Conservation (phyloP, 371 early-diverging fungal genomes). For the Mucor lusitanicus region DNA sequence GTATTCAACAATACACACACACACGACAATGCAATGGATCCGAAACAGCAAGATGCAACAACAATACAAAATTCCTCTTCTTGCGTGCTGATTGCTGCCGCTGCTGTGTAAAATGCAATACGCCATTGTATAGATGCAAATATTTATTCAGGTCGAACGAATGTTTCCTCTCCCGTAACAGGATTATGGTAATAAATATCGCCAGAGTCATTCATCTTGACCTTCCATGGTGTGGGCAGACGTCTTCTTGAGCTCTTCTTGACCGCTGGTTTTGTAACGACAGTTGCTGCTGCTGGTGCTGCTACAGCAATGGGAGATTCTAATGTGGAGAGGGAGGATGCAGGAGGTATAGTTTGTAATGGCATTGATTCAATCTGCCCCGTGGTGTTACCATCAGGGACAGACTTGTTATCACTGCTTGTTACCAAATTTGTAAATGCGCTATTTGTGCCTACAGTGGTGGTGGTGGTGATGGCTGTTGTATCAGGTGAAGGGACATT, state of each 20-base stretch:
- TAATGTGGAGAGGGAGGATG: not conserved
- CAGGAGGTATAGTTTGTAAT: not conserved
- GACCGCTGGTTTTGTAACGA: not conserved
- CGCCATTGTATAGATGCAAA: not conserved
- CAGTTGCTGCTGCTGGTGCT: no score
- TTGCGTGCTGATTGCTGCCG: no score
- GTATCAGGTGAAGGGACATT: not conserved
- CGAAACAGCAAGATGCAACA: no score
- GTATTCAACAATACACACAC: no score
- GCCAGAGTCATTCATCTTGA: slow-evolving; percentile 12
- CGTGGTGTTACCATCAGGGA: not conserved
- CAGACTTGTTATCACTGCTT: not conserved
- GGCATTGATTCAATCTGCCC: not conserved
- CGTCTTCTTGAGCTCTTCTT: not conserved
- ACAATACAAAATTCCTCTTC: no score
- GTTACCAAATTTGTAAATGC: not conserved
- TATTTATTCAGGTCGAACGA: slow-evolving; percentile 6
- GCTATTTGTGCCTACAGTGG: not conserved
- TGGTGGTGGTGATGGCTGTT: not conserved
- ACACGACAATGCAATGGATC: no score
- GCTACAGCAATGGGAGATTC: not conserved
- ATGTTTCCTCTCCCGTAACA: slow-evolving; percentile 6
- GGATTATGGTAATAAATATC: slow-evolving; percentile 9
- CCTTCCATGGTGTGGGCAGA: slow-evolving; percentile 15
- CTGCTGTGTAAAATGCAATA: no score